Evolutionary conservation across 108 stramenopile species (phyloP), one percentile per base, ranked within the genome.

Genomic region (Pseudonitzschia pungens): DNA sequence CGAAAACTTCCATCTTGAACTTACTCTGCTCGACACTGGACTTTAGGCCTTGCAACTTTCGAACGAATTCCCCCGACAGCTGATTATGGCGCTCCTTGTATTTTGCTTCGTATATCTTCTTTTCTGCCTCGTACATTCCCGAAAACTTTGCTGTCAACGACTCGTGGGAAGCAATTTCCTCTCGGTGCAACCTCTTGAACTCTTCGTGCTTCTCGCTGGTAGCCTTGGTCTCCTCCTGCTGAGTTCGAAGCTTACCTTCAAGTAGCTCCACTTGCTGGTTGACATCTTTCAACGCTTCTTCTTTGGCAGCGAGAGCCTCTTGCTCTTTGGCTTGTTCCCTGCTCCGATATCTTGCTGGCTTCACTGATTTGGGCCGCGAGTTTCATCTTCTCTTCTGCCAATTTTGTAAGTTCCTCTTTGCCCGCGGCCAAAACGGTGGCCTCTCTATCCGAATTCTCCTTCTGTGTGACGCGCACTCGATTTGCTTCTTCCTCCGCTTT

Each of bases 271-370:
- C 60, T 62, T 62, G 11, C 29, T 9, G 14, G 4, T 33, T 62
- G 11, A 15, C 60, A 5, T 62, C 60, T 14, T n/a, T 62, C 33
- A 21, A 40, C 12, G 60, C 33, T 3, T 33, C 32, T 10, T 16
- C 29, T 40, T 62, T 62, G 31, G 60, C 32, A 8, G 20, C 33
- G 7, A 62, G n/a, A 31, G 60, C 32, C 18, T 62, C 60, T 0
- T 20, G 29, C 20, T 62, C 60, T 40, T n/a, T 33, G 60, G 60
- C 7, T 62, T 62, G 60, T 21, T 21, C 60, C n/a, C 60, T 16
- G 29, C 31, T 62, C 41, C 28, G 33, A 31, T 40, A 31, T 62
- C 60, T 62, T 33, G 60, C 60, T 62, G 14, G 60, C 18, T 7
- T 62, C 36, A 26, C 32, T n/a, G 31, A 62, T 62, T 18, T 62